Evolutionary conservation across 2,329 filamentous ascomycete species (phyloP).

Genomic region (Penicillium sp.): DNA sequence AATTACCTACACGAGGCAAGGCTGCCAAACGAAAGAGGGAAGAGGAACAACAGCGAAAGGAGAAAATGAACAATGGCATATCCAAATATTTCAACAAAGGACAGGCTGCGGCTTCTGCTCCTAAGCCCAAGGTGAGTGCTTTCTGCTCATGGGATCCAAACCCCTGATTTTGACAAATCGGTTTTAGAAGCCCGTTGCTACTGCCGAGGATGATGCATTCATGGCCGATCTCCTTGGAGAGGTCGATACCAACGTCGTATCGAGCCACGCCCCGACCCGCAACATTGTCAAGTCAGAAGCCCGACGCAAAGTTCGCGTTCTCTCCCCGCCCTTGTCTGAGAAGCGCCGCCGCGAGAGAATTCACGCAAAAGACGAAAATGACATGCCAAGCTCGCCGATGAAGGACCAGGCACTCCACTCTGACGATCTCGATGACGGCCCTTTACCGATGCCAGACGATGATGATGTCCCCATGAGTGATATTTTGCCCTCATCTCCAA

Average conservation of each 20-base stretch:
- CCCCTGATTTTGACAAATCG: conserved; percentile 17
- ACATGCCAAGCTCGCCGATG: conserved; percentile 46
- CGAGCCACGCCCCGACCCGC: conserved; percentile 54
- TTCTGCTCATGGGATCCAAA: neutral
- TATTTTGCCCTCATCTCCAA: conserved; percentile 79
- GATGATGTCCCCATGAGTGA: conserved; percentile 85
- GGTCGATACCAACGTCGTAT: conserved; percentile 73
- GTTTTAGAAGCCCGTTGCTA: conserved; percentile 62
- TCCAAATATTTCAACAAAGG: conserved; percentile 91
- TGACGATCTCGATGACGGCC: conserved; percentile 56
- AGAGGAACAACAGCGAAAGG: conserved; percentile 78
- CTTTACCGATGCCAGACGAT: conserved; percentile 58
- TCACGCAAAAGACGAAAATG: conserved; percentile 44
- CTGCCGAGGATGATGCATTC: conserved; percentile 85
- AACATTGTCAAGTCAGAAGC: conserved; percentile 70
- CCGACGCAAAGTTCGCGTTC: conserved; percentile 72
- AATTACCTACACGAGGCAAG: conserved; percentile 60
- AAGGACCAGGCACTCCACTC: conserved; percentile 42
- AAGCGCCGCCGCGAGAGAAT: conserved; percentile 53
- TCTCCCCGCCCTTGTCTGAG: conserved; percentile 69
- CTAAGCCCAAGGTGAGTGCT: conserved; percentile 73
- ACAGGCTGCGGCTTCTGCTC: conserved; percentile 51
- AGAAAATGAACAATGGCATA: conserved; percentile 87
- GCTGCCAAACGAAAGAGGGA: conserved; percentile 79
- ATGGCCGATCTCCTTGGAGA: conserved; percentile 80